A percentile compares a stretch with the other conserved stretches of the same genome.
Conservation (phyloP, 2,329 filamentous ascomycete species). For the Mycogone perniciosa region DNA sequence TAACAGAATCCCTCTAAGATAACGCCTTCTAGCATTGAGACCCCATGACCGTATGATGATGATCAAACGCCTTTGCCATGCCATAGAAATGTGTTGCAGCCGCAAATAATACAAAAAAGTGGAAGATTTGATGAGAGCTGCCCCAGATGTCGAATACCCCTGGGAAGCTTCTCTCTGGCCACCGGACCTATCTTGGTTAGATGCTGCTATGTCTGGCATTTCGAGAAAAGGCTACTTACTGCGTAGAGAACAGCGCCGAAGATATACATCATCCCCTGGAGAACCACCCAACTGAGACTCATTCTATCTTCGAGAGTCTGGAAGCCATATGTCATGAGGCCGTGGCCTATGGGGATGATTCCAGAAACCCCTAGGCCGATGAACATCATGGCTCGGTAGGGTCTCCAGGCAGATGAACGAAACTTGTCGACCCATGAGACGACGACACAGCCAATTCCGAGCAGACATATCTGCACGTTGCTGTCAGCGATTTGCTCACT, state of each 20-base stretch:
- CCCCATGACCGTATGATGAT: constrained; percentile 60
- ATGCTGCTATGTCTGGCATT: too few species aligned
- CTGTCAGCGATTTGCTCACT: constrained; percentile 13
- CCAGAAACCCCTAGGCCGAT: constrained; percentile 79
- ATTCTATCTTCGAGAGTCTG: constrained; percentile 63
- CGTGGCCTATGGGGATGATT: constrained; percentile 76
- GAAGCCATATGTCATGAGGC: constrained; percentile 60
- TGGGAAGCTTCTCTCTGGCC: constrained; percentile 75
- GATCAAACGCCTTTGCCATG: constrained; percentile 78
- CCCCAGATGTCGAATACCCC: constrained; percentile 86
- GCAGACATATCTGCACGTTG: constrained; percentile 58
- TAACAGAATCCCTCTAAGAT: background rate
- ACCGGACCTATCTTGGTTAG: constrained; percentile 49
- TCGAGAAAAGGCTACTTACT: constrained; percentile 38
- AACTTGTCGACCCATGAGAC: constrained; percentile 79
- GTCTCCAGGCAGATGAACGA: constrained; percentile 74
- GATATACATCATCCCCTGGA: constrained; percentile 80
- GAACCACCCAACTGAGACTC: constrained; percentile 70
- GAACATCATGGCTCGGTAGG: constrained; percentile 85
- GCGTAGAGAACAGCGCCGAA: constrained; percentile 82
- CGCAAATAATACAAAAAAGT: constrained; percentile 78
- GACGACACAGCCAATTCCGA: constrained; percentile 68
- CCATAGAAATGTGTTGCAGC: constrained; percentile 76
- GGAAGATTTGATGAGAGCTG: constrained; percentile 93
- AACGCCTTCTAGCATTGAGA: constrained; percentile 37